phyloP scores from a whole-genome alignment of 2,329 filamentous ascomycete species.

The Scedosporium minutisporum region DNA sequence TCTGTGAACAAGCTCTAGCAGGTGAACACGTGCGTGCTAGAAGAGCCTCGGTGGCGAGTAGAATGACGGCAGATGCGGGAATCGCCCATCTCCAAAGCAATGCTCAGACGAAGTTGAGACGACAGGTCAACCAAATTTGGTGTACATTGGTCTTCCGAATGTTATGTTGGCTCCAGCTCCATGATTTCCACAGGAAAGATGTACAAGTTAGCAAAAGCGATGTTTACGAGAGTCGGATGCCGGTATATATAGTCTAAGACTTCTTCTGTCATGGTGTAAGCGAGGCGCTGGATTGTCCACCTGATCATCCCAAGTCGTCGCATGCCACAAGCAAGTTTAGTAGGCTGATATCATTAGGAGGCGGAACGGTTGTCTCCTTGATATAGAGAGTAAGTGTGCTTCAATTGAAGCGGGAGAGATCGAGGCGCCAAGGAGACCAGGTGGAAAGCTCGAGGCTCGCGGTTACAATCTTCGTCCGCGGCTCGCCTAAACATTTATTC shows the following conservation, averaged over 20 bases:
- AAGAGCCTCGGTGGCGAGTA: not conserved
- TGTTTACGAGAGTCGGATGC: conserved; percentile 43
- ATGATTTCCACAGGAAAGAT: conserved; percentile 33
- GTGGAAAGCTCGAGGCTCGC: too few relatives aligned
- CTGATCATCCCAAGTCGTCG: not conserved
- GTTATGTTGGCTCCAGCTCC: conserved; percentile 48
- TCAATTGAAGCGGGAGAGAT: too few relatives aligned
- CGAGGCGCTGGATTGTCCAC: too few relatives aligned
- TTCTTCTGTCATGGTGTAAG: conserved; percentile 11
- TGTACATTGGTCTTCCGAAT: conserved; percentile 45
- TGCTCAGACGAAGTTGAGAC: not conserved
- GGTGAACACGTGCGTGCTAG: not conserved
- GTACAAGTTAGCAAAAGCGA: conserved; percentile 37
- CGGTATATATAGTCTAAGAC: conserved; percentile 35
- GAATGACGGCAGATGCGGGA: not conserved
- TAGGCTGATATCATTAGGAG: too few relatives aligned
- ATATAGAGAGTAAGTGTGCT: too few relatives aligned
- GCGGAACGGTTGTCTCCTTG: too few relatives aligned
- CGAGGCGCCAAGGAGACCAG: too few relatives aligned
- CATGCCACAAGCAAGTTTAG: too few relatives aligned
- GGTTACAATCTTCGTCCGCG: too few relatives aligned
- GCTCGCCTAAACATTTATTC: too few relatives aligned
- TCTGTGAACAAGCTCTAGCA: not conserved
- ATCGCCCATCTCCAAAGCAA: not conserved
- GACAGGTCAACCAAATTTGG: conserved; percentile 36